Conservation (phyloP, 495 filamentous ascomycete genomes). For the Neurospora sp. region DNA sequence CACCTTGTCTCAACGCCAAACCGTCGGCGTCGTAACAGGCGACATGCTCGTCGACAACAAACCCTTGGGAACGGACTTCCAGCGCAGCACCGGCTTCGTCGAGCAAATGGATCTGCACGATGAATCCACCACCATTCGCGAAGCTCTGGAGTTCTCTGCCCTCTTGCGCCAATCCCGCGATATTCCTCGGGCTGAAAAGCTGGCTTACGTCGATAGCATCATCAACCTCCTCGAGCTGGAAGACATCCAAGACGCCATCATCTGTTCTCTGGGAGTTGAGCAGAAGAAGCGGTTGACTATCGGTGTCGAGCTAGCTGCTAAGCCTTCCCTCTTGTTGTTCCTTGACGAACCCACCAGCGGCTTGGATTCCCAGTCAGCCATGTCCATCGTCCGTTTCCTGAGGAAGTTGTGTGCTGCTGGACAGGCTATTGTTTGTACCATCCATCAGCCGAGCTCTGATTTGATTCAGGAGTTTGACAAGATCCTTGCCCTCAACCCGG, state of each 20-base stretch:
- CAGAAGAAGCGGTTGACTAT: slow-evolving; percentile 66
- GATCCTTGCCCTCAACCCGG: slow-evolving; percentile 55
- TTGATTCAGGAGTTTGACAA: slow-evolving; percentile 71
- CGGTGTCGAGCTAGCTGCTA: slow-evolving; percentile 83
- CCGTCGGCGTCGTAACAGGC: slow-evolving; percentile 58
- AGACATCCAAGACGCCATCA: slow-evolving; percentile 71
- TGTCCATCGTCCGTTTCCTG: slow-evolving; percentile 73
- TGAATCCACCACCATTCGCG: slow-evolving; percentile 74
- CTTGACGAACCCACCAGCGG: slow-evolving; percentile 76
- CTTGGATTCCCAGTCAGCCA: slow-evolving; percentile 77
- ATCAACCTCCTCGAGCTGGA: slow-evolving; percentile 78
- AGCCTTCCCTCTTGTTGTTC: slow-evolving; percentile 68
- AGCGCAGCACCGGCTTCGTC: slow-evolving; percentile 73
- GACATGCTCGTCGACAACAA: slow-evolving; percentile 74
- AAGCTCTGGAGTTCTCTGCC: slow-evolving; percentile 72
- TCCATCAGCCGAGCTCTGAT: slow-evolving; percentile 68
- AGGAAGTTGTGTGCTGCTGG: slow-evolving; percentile 72
- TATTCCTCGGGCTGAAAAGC: slow-evolving; percentile 57
- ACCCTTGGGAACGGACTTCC: slow-evolving; percentile 58
- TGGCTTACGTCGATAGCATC: slow-evolving; percentile 77
- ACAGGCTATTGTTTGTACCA: slow-evolving; percentile 64
- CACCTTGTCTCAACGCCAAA: slow-evolving; percentile 65
- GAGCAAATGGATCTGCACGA: slow-evolving; percentile 85
- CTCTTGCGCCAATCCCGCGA: slow-evolving; percentile 65
- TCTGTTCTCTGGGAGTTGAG: slow-evolving; percentile 62